A percentile compares a stretch with the other conserved stretches of the same genome.
Conservation (phyloP, 2,329 filamentous ascomycete species). For the Cercospora nicotianae region DNA sequence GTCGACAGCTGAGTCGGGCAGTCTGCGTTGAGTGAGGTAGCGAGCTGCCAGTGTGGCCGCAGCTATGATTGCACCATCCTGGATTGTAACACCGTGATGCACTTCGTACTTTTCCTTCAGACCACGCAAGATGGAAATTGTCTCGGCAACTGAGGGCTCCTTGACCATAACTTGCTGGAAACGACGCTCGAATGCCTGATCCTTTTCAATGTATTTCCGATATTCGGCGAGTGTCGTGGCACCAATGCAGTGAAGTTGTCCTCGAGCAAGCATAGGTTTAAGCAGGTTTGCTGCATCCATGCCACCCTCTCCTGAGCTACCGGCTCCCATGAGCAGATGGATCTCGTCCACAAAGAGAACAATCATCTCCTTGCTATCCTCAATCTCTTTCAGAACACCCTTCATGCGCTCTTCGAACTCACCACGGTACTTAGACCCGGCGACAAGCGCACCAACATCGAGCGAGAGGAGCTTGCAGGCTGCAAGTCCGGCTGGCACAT, state of each 20-base stretch:
- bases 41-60: slow-evolving; percentile 88
- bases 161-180: slow-evolving; percentile 99
- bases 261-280: slow-evolving; percentile 96
- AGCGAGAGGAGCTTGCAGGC: slow-evolving; percentile 92
- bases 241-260: slow-evolving; percentile 96
- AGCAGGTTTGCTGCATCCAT: slow-evolving; percentile 98
- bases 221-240: slow-evolving; percentile 95
- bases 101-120: slow-evolving; percentile 98
- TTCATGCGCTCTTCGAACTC: slow-evolving; percentile 99
- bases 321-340: slow-evolving; percentile 96
- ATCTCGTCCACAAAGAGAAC: slow-evolving; percentile 99
- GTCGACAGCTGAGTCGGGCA: slow-evolving; percentile 96
- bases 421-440: slow-evolving; percentile 96
- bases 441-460: slow-evolving; percentile 91
- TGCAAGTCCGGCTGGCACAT: slow-evolving; percentile 93
- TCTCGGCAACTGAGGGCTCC: slow-evolving; percentile 84
- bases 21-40: slow-evolving; percentile 84
- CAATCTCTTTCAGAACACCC: slow-evolving; percentile 94
- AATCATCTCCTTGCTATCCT: slow-evolving; percentile 92
- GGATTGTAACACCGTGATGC: slow-evolving; percentile 95
- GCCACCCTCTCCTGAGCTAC: slow-evolving; percentile 88
- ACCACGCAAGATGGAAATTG: slow-evolving; percentile 95
- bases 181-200: slow-evolving; percentile 93
- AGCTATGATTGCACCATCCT: slow-evolving; percentile 88
- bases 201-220: slow-evolving; percentile 98